Evolutionary conservation across 139 green algal genomes (phyloP).

Genomic region (Chlamydomonas schloesseri): DNA sequence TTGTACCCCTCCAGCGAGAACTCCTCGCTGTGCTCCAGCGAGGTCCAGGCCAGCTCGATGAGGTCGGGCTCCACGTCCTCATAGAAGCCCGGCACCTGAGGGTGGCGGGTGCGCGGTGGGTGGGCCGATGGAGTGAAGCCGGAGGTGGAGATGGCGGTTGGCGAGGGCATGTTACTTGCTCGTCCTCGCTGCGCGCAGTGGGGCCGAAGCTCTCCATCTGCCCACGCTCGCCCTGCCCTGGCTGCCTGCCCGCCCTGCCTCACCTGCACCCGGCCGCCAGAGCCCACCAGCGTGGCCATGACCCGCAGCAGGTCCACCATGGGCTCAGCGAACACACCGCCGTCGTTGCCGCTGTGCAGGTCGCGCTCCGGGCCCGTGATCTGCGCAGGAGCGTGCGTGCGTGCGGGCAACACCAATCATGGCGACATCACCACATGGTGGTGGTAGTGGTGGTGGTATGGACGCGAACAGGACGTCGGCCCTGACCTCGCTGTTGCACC

Average conservation of each 20-base stretch:
- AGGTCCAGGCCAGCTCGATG: constrained; percentile 74
- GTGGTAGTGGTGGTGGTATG: too few relatives aligned
- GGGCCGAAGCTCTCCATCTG: too few relatives aligned
- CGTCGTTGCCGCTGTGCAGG: constrained; percentile 96
- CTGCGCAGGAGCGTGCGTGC: constrained; percentile 48
- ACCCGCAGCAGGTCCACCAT: constrained; percentile 86
- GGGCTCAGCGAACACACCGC: constrained; percentile 94
- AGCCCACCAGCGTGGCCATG: constrained; percentile 50
- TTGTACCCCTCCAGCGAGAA: constrained; percentile 34
- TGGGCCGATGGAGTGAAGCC: not conserved
- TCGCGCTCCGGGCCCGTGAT: constrained; percentile 85
- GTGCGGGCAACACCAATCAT: too few relatives aligned
- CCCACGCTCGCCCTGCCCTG: too few relatives aligned
- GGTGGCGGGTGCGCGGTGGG: not conserved
- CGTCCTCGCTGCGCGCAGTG: too few relatives aligned
- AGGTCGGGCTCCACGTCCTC: constrained; percentile 79
- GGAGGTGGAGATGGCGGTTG: too few relatives aligned
- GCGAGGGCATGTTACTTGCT: too few relatives aligned
- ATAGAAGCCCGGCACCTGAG: constrained; percentile 85
- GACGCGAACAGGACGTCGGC: too few relatives aligned
- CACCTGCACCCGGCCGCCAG: constrained; percentile 37
- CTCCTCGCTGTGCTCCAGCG: constrained; percentile 48
- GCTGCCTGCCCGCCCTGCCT: not conserved
- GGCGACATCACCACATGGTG: too few relatives aligned
- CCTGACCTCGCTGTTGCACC: too few relatives aligned